Evolutionary conservation across 2,329 filamentous ascomycete species (phyloP), one percentile per base, ranked within the genome.

Genomic region (Endoconidiophora laricicola): DNA sequence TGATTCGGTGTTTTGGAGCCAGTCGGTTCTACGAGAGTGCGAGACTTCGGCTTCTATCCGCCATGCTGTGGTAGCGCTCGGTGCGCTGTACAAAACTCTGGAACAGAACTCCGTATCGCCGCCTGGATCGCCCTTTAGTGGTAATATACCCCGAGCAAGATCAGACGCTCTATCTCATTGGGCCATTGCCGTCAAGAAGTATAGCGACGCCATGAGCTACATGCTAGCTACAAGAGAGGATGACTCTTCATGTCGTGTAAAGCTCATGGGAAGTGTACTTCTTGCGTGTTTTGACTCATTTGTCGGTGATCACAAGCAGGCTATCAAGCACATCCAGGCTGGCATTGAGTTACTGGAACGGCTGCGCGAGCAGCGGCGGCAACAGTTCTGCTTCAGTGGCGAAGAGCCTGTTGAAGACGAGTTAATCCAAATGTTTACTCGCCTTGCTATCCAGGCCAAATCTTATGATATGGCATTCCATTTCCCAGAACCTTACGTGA

Each of bases 221-320:
- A 33, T 33, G 29, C 29, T 33, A 33, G 29, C 29, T 7, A 33
- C 29, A 33, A 33, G 29, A 33, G 29, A 33, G 29, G 29, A 33
- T 33, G 29, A 33, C 9, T 33, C 9, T 12, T 33, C 29, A 12
- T 33, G 29, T 33, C 69, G 71, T 56, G 75, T 67, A 10, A 70
- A 69, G 45, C 66, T 82, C n/a, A 80, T 82, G 69, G 72, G 76
- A 14, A 79, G 71, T 48, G 74, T 83, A 36, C 64, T 83, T 37
- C 67, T 83, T 45, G 74, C 76, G n/a, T 81, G 76, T 60, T 82
- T 82, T 54, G 78, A 83, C 60, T 79, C 76, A 1, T 80, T 81
- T 57, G 73, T 78, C 26, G 77, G 77, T 16, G 72, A 80, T 54
- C 76, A 80, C 58, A 72, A 67, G 55, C 73, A 76, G 55, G 76